Evolutionary conservation across 257 asterid genomes (phyloP).

Genomic region (Asclepias syriaca): DNA sequence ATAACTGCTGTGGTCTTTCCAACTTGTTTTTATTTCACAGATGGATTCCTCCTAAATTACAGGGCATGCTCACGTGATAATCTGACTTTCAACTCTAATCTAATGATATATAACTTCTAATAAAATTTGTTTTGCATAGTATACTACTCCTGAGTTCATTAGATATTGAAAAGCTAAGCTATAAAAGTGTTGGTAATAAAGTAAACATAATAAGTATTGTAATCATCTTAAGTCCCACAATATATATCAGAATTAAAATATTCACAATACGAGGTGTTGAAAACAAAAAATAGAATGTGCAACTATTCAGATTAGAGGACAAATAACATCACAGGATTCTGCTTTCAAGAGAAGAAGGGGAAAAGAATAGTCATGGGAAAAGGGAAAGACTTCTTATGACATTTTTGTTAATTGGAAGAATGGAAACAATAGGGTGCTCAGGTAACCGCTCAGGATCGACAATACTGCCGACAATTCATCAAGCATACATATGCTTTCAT

Average conservation of each 20-base stretch:
- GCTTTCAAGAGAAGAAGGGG: not conserved
- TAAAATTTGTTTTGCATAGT: not conserved
- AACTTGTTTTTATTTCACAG: not conserved
- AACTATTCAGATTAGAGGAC: conserved; percentile 2
- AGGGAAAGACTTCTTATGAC: not conserved
- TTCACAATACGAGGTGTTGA: not conserved
- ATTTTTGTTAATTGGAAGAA: not conserved
- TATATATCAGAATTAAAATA: not conserved
- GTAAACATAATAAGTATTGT: too few relatives aligned
- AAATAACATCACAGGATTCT: not conserved
- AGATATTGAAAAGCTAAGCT: not conserved
- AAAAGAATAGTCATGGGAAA: too few relatives aligned
- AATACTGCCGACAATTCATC: conserved; percentile 35
- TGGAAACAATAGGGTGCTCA: conserved; percentile 20
- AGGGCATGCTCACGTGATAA: not conserved
- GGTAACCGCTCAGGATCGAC: conserved; percentile 79
- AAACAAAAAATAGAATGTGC: not conserved
- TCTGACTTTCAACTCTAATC: not conserved
- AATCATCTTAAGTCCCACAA: not conserved
- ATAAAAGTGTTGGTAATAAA: not conserved
- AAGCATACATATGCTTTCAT: conserved; percentile 39
- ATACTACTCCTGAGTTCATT: not conserved
- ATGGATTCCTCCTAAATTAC: not conserved
- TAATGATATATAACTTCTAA: not conserved
- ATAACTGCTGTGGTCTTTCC: not conserved